Conservation (phyloP, 2,329 filamentous ascomycete genomes). For the Cryphonectria radicalis region DNA sequence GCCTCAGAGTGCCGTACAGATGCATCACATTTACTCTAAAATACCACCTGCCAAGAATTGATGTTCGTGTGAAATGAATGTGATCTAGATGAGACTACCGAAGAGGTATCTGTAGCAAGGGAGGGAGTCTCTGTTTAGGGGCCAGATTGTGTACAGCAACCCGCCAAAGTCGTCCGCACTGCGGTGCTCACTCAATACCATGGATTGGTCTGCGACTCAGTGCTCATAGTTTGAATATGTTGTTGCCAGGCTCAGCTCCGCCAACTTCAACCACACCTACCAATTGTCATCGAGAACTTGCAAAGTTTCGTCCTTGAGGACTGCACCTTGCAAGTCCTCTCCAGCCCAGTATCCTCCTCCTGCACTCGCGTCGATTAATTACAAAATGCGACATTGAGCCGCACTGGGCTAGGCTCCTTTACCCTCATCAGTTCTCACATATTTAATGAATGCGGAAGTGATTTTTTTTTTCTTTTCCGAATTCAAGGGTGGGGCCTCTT, state of each 20-base stretch:
- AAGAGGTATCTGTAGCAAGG: background rate
- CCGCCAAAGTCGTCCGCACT: background rate
- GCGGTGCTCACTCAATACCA: too few species aligned
- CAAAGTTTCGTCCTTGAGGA: too few species aligned
- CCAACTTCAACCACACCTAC: too few species aligned
- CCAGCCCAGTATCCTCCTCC: too few species aligned
- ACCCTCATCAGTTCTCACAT: background rate
- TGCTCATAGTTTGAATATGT: too few species aligned
- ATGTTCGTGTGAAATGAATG: background rate
- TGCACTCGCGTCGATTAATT: too few species aligned
- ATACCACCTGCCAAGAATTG: background rate
- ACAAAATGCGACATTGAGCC: too few species aligned
- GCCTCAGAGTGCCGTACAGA: background rate
- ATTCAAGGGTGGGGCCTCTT: background rate
- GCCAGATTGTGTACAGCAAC: background rate
- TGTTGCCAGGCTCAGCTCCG: too few species aligned
- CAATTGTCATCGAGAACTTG: too few species aligned
- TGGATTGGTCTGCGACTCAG: too few species aligned
- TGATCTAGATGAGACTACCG: background rate
- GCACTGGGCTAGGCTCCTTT: background rate
- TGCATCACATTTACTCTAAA: background rate
- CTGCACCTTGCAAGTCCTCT: too few species aligned
- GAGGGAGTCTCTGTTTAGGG: background rate
- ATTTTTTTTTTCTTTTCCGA: too few species aligned
- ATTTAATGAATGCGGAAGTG: background rate